Evolutionary conservation across 345 rosid genomes (phyloP).

Genomic region (Dovyalis caffra): DNA sequence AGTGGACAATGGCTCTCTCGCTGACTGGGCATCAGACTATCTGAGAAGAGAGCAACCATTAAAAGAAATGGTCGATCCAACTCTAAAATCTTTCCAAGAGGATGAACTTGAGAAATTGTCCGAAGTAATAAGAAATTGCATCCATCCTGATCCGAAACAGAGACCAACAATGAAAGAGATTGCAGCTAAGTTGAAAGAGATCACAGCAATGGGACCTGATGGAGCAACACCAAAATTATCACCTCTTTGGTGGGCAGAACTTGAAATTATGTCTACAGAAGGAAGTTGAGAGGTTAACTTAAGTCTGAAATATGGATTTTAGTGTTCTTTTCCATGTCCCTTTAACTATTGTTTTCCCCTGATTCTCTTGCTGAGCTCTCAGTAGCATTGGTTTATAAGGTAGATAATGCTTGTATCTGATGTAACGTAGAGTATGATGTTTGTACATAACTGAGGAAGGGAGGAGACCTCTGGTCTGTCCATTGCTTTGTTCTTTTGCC

Average conservation of each 20-base stretch:
- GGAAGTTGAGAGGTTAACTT: slow-evolving; percentile 30
- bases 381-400: not conserved
- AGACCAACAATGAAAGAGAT: slow-evolving; percentile 64
- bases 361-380: not conserved
- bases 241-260: slow-evolving; percentile 97
- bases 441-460: slow-evolving; percentile 10
- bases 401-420: not conserved
- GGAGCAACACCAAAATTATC: slow-evolving; percentile 72
- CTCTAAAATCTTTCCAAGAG: slow-evolving; percentile 53
- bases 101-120: slow-evolving; percentile 48
- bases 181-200: slow-evolving; percentile 56
- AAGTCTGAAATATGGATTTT: not conserved
- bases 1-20: slow-evolving; percentile 39
- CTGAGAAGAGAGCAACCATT: slow-evolving; percentile 40
- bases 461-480: not conserved
- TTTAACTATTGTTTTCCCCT: not conserved
- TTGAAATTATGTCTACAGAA: slow-evolving; percentile 72
- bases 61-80: slow-evolving; percentile 66
- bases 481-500: not conserved
- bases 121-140: slow-evolving; percentile 61
- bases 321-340: not conserved
- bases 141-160: slow-evolving; percentile 49
- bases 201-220: slow-evolving; percentile 69
- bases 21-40: slow-evolving; percentile 52
- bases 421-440: not conserved